These are phyloP conservation scores for Aureobasidium leucospermi DNA, from an alignment of 2,329 filamentous ascomycete species.

Conservation along the genomic window DNA sequence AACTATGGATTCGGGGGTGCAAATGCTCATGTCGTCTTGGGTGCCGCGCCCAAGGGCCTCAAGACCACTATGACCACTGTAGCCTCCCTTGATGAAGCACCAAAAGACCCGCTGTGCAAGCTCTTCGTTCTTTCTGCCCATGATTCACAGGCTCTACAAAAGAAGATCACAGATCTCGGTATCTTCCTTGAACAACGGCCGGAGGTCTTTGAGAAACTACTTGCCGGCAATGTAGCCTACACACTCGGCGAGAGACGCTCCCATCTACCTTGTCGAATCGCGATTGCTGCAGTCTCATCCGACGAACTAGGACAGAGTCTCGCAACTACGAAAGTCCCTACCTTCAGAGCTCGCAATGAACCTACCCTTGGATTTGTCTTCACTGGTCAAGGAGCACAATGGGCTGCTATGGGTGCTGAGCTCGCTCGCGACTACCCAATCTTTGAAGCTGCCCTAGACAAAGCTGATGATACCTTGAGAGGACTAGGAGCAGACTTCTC, in stretches of 20 bases:
- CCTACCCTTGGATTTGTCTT: conserved; percentile 21
- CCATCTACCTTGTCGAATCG: conserved; percentile 1
- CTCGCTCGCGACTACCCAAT: conserved; percentile 3
- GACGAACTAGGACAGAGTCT: background rate
- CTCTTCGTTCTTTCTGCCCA: conserved; percentile 1
- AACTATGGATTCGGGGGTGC: conserved; percentile 25
- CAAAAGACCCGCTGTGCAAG: background rate
- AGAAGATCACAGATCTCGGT: conserved; percentile 3
- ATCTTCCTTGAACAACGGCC: conserved; percentile 1
- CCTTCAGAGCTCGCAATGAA: background rate
- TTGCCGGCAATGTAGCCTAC: conserved; percentile 5
- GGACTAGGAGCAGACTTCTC: background rate
- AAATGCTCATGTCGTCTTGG: conserved; percentile 20
- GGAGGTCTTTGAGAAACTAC: background rate
- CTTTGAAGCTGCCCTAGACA: background rate
- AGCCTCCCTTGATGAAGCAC: background rate
- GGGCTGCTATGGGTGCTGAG: conserved; percentile 22
- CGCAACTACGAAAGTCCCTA: background rate
- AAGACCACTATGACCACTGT: background rate
- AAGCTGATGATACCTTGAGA: background rate
- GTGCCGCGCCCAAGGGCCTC: background rate
- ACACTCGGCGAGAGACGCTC: background rate
- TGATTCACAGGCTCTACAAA: background rate
- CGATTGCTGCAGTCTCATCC: background rate
- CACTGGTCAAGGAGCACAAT: conserved; percentile 32